phyloP scores from a whole-genome alignment of 2,329 filamentous ascomycete genomes.

The Talaromyces sp. region DNA sequence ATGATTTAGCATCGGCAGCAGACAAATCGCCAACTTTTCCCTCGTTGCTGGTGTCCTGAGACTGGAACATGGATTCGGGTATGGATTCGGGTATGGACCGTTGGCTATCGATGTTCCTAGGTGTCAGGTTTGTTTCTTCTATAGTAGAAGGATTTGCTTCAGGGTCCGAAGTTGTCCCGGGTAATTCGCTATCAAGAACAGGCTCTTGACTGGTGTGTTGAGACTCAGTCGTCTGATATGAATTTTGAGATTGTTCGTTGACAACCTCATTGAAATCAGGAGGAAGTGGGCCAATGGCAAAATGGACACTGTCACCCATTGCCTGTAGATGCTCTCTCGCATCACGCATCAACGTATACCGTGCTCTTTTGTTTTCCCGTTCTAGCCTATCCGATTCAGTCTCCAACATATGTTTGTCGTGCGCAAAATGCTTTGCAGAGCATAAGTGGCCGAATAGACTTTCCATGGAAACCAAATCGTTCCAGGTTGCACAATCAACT shows the following conservation, averaged over 20 bases:
- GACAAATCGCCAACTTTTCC: background rate
- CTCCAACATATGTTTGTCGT: constrained; percentile 59
- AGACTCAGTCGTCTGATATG: background rate
- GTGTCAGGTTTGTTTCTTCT: background rate
- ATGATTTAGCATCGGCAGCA: background rate
- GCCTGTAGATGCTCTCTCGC: constrained; percentile 6
- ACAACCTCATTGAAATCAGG: constrained; percentile 1
- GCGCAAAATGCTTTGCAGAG: constrained; percentile 53
- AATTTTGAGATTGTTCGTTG: constrained; percentile 1
- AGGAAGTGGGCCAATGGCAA: constrained; percentile 9
- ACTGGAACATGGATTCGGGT: constrained; percentile 1
- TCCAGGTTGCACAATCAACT: constrained; percentile 60
- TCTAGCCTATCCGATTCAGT: constrained; percentile 16
- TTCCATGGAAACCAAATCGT: constrained; percentile 56
- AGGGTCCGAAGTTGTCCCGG: background rate
- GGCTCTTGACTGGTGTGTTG: background rate
- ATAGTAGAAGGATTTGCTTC: background rate
- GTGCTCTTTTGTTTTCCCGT: constrained; percentile 9
- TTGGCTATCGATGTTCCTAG: background rate
- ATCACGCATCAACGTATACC: constrained; percentile 9
- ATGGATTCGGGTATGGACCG: constrained; percentile 1
- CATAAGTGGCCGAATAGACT: constrained; percentile 68
- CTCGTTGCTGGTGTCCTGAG: background rate
- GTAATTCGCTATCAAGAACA: background rate
- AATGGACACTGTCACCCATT: constrained; percentile 9